phyloP scores from a whole-genome alignment of 2,329 filamentous ascomycete species.

The Echinosphaeria canescens region DNA sequence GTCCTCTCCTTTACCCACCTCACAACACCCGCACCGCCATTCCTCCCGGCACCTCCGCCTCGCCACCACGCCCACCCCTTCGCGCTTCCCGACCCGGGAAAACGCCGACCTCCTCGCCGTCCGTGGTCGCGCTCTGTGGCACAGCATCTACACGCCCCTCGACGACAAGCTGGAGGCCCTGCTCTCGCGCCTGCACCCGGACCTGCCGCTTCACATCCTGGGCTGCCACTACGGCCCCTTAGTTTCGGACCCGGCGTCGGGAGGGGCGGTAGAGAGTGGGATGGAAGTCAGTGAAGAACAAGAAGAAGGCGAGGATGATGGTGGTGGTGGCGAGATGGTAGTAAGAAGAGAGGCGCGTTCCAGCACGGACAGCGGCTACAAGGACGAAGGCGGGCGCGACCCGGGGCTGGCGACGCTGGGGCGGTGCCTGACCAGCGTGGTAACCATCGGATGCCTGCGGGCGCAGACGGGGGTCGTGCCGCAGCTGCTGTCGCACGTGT shows the following conservation, averaged over 20 bases:
- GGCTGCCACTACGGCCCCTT: conserved; percentile 52
- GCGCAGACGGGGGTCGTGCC: conserved; percentile 67
- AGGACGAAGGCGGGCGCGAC: conserved; percentile 14
- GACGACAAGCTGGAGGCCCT: conserved; percentile 48
- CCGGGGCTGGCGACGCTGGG: conserved; percentile 33
- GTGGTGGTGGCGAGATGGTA: background rate
- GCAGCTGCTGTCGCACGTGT: conserved; percentile 64
- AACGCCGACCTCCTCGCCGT: conserved; percentile 27
- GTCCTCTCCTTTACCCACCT: too few relatives aligned
- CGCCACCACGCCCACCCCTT: conserved; percentile 33
- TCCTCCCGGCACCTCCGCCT: too few relatives aligned
- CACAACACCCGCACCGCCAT: too few relatives aligned
- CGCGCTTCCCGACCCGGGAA: conserved; percentile 29
- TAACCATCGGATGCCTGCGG: conserved; percentile 54
- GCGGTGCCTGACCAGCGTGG: conserved; percentile 46
- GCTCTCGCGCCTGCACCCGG: conserved; percentile 56
- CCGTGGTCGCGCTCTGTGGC: conserved; percentile 48
- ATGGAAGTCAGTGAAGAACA: too few relatives aligned
- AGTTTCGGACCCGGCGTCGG: conserved; percentile 54
- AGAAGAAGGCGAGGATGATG: too few relatives aligned
- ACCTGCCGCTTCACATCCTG: conserved; percentile 63
- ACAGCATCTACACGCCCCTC: conserved; percentile 56
- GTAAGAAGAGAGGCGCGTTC: too few relatives aligned
- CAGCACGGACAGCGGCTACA: too few relatives aligned
- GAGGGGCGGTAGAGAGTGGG: too few relatives aligned